A percentile compares a stretch with the other conserved stretches of the same genome.
phyloP scores from a whole-genome alignment of 306 rosid species.

The Cucurbita pepo region DNA sequence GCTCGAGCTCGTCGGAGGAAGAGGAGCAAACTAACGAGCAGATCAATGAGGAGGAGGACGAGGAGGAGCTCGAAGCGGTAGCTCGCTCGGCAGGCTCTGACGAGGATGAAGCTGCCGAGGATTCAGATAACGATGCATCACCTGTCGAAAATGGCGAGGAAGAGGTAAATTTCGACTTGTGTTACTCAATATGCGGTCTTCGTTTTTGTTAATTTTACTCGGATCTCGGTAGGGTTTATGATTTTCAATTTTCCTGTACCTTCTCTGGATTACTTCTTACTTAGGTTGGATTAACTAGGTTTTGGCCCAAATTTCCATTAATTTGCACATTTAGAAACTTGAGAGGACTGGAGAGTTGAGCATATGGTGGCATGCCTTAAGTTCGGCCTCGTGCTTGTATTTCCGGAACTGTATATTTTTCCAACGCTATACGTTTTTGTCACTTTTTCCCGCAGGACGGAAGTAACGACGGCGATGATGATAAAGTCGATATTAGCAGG shows the following conservation, averaged over 20 bases:
- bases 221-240: conserved; percentile 14
- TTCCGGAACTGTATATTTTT: background rate
- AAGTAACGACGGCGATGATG: conserved; percentile 24
- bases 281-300: conserved; percentile 13
- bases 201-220: background rate
- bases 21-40: conserved; percentile 37
- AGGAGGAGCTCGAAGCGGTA: conserved; percentile 80
- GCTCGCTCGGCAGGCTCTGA: conserved; percentile 73
- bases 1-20: conserved; percentile 34
- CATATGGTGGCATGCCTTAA: background rate
- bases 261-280: background rate
- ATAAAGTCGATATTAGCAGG: conserved; percentile 46
- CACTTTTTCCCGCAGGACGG: background rate
- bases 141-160: conserved; percentile 28
- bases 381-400: background rate
- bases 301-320: background rate
- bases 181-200: background rate
- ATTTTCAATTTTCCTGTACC: background rate
- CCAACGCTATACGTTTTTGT: background rate
- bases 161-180: conserved; percentile 20
- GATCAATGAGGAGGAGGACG: conserved; percentile 73
- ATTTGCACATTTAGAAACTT: background rate
- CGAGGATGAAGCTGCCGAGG: conserved; percentile 31
- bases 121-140: conserved; percentile 23
- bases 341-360: background rate